Conservation (phyloP, 202 grass and related monocot genomes). For the Sporobolus alterniflorus region DNA sequence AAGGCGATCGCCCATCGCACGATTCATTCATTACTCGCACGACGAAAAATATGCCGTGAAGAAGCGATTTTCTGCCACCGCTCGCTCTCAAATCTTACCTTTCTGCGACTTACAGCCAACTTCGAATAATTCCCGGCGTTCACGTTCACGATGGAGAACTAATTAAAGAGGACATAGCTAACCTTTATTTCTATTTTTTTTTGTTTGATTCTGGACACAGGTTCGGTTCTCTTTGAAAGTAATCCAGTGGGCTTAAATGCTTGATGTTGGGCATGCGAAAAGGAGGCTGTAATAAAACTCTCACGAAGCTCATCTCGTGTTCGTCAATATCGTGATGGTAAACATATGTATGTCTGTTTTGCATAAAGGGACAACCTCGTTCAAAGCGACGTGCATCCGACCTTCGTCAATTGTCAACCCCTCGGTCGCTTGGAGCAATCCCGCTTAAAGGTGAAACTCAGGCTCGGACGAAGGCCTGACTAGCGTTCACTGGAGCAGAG, state of each 20-base stretch:
- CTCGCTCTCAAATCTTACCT: constrained; percentile 5
- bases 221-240: neutral
- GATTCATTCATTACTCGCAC: neutral
- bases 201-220: neutral
- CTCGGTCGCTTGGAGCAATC: too few relatives aligned
- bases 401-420: too few relatives aligned
- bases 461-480: too few relatives aligned
- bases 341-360: too few relatives aligned
- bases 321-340: too few relatives aligned
- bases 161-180: constrained; percentile 24
- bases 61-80: neutral
- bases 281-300: neutral
- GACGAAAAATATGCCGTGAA: neutral
- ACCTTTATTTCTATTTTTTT: neutral
- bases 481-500: too few relatives aligned
- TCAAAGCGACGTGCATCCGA: too few relatives aligned
- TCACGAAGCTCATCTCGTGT: too few relatives aligned
- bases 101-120: neutral
- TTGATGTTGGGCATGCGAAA: too few relatives aligned
- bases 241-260: neutral
- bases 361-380: too few relatives aligned
- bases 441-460: too few relatives aligned
- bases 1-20: neutral
- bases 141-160: constrained; percentile 28
- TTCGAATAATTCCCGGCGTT: constrained; percentile 33